Evolutionary conservation across 495 filamentous ascomycete genomes (phyloP), one percentile per base, ranked within the genome.

Genomic region (Aspergillus conjunctus): DNA sequence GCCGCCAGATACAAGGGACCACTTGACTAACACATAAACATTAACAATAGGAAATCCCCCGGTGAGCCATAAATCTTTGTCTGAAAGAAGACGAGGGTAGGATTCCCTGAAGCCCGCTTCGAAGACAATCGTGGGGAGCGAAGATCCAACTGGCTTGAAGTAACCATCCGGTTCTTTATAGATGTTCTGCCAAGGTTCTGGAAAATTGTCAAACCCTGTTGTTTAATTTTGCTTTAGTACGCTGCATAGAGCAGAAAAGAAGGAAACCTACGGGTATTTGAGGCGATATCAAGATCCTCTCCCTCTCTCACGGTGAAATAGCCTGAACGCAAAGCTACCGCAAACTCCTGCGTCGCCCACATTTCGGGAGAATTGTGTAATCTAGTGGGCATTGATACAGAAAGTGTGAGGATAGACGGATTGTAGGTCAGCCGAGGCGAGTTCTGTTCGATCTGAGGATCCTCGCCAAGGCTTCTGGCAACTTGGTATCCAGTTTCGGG

Each of bases 121-220:
- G 12, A 48, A 48, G n/a, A 48, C 44, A 48, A 48, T 17, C 9
- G 44, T 48, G 6, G 44, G 44, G 7, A 48, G 18, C 4, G 20
- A 6, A 18, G 44, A 18, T 21, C 44, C 44, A 6, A 5, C 10
- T 2, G 44, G 44, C 44, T 10, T 48, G n/a, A 48, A 48, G 12
- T 48, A 48, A 11, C 8, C n/a, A 21, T 20, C 44, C 1, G 44
- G 44, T 21, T 48, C 44, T 21, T 48, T 21, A 21, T 21, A 48
- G 10, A 48, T 21, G 18, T 48, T 48, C 4, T 21, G n/a, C 44
- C 44, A 48, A 21, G 17, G 44, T 8, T n/a, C 44, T 7, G 44
- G 44, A 11, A 48, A 48, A 17, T 48, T 48, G 18, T 48, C 44
- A 22, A 48, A 48, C 44, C 44, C 44, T 48, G n/a, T 48, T 43